Evolutionary conservation across 2,329 filamentous ascomycete genomes (phyloP), one percentile per base, ranked within the genome.

Genomic region (Juglanconis sp.): DNA sequence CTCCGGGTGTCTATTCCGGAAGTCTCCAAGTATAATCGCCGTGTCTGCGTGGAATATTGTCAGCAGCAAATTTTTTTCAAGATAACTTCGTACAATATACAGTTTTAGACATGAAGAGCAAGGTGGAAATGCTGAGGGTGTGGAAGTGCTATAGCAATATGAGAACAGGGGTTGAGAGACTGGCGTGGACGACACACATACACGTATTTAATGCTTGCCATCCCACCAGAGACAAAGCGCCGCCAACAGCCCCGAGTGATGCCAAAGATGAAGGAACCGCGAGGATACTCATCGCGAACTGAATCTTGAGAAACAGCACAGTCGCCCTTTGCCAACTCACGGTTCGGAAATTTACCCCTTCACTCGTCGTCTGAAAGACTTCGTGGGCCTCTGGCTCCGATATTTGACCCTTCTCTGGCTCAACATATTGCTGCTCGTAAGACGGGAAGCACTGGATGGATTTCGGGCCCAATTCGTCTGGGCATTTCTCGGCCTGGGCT

Each of bases 291-390:
- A 60, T 68, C 51, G 67, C 69, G 24, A 71, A 68, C 53, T 69
- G 67, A 48, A 70, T 66, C 68, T 75, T 75, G 62, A 73, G 66
- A 61, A 78, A 77, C 62, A 78, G 72, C 40, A 77, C 67, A 13
- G 71, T 72, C 13, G 74, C 74, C 53, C 73, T 66, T 57, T 74
- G 70, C 75, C 76, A 78, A 50, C 73, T 74, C 32, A 71, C 68
- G 1, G 67, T 70, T 1, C 69, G 66, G 40, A 71, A 71, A 8
- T 71, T 63, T 31, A 72, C 68, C 9, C 67, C 70, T 42, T 69
- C 68, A 0, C 61, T 58, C 9, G 65, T 66, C 17, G 65, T 54
- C 40, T 63, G 60, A 59, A 71, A 71, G 44, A 71, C 68, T n/a
- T 70, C 68, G 36, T 53, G 15, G 13, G 51, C 31, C 31, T 42